Base-by-base conservation (phyloP, 306 rosid genomes). In the Canavalia ensiformis region DNA sequence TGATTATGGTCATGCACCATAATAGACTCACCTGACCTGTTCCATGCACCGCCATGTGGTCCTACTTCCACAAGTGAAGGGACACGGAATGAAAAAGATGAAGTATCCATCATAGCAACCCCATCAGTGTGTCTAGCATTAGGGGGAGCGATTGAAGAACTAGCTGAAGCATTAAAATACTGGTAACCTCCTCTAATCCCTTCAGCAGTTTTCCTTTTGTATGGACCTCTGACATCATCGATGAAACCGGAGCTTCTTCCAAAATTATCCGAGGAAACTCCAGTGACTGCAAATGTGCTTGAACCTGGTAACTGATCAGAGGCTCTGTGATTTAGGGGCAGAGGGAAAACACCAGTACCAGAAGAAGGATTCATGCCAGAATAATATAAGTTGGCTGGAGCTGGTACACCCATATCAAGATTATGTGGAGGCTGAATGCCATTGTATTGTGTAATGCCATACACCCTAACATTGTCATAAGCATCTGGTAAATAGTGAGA, bases 181-280 rank as follows among this genome's bases (percentile, higher is more conserved):
- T 88, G 99, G 56, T 79, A 74, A 80, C 84, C 81, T 82, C 97
- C 97, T 5, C 90, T 87, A 34, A 87, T 75, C 42, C 90, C 91
- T 86, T 92, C 97, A 2, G 88, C 83, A 68, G 51, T 65, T 88
- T 96, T 96, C 86, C 93, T 91, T 89, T 96, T 96, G 88, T 81
- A 87, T 29, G 91, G 97, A 88, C 89, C 93, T 79, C 98, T 85
- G 45, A 80, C 89, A 74, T 92, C 97, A 76, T 96, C 97, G 60
- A 91, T 63, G 46, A 86, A 87, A 82, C 74, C 86, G 18, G 77
- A 60, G 82, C 84, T 88, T 85, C 95, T 89, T 52, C 91, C 92
- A 37, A 79, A 88, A 77, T 88, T 89, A 83, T 90, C 90, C 25
- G 93, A 75, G 80, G 95, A 76, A 75, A 81, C 81, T 81, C 94